A percentile compares a stretch with the other conserved stretches of the same genome.
Evolutionary conservation across 345 rosid species (phyloP).

Genomic region (Melaleuca quinquenervia): DNA sequence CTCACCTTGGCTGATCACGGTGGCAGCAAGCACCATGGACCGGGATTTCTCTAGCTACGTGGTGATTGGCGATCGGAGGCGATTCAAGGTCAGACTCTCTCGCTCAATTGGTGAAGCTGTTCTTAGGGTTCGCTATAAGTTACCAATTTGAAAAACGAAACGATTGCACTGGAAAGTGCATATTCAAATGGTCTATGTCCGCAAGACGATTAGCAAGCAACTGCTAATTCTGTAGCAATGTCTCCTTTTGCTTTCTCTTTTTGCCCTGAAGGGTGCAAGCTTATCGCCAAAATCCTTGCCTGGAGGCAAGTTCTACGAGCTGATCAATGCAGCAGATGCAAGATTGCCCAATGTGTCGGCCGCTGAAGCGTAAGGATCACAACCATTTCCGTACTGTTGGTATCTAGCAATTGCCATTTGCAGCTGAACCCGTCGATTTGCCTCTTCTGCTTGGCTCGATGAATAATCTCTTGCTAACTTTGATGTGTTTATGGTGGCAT

Average conservation of each 20-base stretch:
- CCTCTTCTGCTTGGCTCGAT: not conserved
- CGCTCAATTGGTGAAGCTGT: not conserved
- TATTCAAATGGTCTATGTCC: not conserved
- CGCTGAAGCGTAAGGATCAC: constrained; percentile 44
- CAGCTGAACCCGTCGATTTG: not conserved
- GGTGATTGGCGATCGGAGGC: constrained; percentile 40
- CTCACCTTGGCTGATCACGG: constrained; percentile 88
- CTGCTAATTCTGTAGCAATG: not conserved
- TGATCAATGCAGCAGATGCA: constrained; percentile 47
- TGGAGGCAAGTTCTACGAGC: constrained; percentile 32
- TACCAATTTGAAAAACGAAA: not conserved
- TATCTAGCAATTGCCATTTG: not conserved
- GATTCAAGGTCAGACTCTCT: constrained; percentile 37
- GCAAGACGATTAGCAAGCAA: not conserved
- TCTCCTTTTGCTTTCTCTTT: not conserved
- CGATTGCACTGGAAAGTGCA: not conserved
- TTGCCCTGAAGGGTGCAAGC: constrained; percentile 60
- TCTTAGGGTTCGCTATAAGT: not conserved
- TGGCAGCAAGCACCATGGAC: constrained; percentile 84
- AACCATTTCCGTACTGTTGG: not conserved
- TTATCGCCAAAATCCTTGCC: constrained; percentile 38
- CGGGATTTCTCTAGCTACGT: constrained; percentile 68
- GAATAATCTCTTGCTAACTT: not conserved
- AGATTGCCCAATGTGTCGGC: constrained; percentile 35
- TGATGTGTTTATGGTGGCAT: not conserved